These are phyloP conservation scores for Lecanicillium sp. DNA, from an alignment of 2,329 filamentous ascomycete species.

Conservation along the genomic window DNA sequence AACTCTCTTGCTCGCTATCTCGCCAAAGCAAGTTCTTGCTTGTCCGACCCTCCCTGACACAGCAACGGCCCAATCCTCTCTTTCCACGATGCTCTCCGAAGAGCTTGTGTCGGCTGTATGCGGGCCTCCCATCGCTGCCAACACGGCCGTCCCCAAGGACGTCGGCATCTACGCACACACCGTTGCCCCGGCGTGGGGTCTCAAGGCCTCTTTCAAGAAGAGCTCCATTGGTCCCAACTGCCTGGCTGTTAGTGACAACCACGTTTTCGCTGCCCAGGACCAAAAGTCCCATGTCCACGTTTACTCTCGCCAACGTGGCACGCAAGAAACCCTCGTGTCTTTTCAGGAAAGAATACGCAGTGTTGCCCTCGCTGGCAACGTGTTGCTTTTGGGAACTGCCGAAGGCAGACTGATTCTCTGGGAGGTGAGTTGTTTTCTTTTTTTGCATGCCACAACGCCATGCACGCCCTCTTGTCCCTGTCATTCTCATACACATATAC, in stretches of 20 bases:
- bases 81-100: slow-evolving; percentile 51
- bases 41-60: background rate
- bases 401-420: slow-evolving; percentile 84
- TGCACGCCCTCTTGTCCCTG: background rate
- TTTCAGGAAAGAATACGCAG: slow-evolving; percentile 84
- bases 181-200: slow-evolving; percentile 68
- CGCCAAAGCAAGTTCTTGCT: background rate
- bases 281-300: slow-evolving; percentile 92
- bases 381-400: slow-evolving; percentile 74
- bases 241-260: slow-evolving; percentile 71
- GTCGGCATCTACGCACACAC: slow-evolving; percentile 83
- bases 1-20: background rate
- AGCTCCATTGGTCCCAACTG: slow-evolving; percentile 75
- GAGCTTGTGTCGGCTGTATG: slow-evolving; percentile 54
- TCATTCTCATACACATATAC: no score
- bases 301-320: slow-evolving; percentile 76
- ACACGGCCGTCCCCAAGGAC: slow-evolving; percentile 65
- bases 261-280: slow-evolving; percentile 86
- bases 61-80: no score
- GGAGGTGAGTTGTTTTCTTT: slow-evolving; percentile 59
- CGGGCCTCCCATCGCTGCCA: slow-evolving; percentile 52
- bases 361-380: slow-evolving; percentile 63
- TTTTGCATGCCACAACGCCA: slow-evolving; percentile 10
- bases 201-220: slow-evolving; percentile 82
- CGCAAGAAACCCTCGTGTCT: slow-evolving; percentile 81